A percentile compares a stretch with the other conserved stretches of the same genome.
phyloP scores from a whole-genome alignment of 1,284 basidiomycete genomes.

The Apiotrichum veenhuisii region DNA sequence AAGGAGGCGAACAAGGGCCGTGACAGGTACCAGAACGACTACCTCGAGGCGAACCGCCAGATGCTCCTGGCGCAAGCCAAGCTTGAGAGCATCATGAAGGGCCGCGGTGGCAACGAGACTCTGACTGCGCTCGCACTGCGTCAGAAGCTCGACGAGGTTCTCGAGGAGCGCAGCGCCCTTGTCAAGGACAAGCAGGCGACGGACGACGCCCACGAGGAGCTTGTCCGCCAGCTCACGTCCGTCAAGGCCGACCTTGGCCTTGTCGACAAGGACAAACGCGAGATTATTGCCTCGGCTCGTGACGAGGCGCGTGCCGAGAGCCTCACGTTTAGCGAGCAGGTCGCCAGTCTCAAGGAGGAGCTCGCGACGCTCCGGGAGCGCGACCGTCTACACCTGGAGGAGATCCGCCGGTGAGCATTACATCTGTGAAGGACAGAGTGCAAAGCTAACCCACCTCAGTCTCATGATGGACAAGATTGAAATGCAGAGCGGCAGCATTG shows the following conservation, averaged over 20 bases:
- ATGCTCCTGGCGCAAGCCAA: conserved; percentile 75
- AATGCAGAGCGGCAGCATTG: conserved; percentile 79
- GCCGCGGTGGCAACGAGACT: conserved; percentile 71
- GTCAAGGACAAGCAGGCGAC: conserved; percentile 54
- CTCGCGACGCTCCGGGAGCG: conserved; percentile 73
- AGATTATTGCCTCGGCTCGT: conserved; percentile 52
- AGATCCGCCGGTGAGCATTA: conserved; percentile 65
- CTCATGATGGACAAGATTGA: conserved; percentile 87
- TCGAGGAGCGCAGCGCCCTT: conserved; percentile 72
- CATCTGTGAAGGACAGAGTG: too few relatives aligned
- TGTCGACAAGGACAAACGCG: conserved; percentile 52
- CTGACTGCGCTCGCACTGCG: conserved; percentile 84
- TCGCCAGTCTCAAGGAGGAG: conserved; percentile 63
- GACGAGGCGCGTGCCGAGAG: conserved; percentile 88
- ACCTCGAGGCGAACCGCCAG: conserved; percentile 76
- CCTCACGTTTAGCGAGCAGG: conserved; percentile 64
- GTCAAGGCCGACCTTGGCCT: conserved; percentile 69
- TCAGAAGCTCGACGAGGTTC: conserved; percentile 79
- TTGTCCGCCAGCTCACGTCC: conserved; percentile 68
- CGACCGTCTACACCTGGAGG: conserved; percentile 85
- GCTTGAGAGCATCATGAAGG: conserved; percentile 82
- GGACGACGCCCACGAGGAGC: conserved; percentile 61
- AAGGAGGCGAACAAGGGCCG: conserved; percentile 89
- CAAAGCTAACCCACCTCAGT: conserved; percentile 16
- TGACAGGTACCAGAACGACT: conserved; percentile 81